Base-by-base conservation (phyloP, 129 eudicot genomes). In the Flaveria sonorensis region DNA sequence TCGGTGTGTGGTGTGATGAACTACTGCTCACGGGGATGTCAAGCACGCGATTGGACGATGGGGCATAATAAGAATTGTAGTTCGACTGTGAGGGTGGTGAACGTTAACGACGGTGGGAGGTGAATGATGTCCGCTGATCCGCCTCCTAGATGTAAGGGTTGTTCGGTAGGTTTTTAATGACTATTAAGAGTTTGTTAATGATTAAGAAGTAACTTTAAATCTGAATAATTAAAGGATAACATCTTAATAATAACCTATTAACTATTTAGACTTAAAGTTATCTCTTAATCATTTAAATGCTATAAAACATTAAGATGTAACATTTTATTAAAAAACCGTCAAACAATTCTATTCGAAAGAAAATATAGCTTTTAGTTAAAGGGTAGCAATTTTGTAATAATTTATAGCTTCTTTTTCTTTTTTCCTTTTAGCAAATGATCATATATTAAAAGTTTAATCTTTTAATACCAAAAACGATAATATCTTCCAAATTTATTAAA, bases 1-100 rank as follows among this genome's bases (percentile, higher is more conserved):
- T 76, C 86, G 39, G 86, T 50, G 3, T 86, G 89, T 23, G 81
- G 84, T 0, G 73, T 80, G 21, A 83, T 71, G 72, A 75, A 51
- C 20, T 86, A 86, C 50, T 86, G 89, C 21, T 79, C 89, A 1
- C 77, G 89, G 20, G 84, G 81, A 1, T 86, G 89, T 67, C 86
- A 86, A 67, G 86, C 89, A 26, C 86, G 69, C 15, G 86, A 86
- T 16, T 86, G 89, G 89, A 82, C 81, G 48, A 55, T 71, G 52
- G 73, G 89, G 1, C 89, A 86, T 50, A 71, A 30, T 65, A 79
- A 2, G 21, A 71, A 36, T 16, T 86, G 89, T 59, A 60, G 59
- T 3, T 84, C 79, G 3, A 10, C 28, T 73, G 62, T 30, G 45
- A 63, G 68, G 45, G 9, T 63, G 7, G 11, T 7, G 20, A 63